phyloP scores from a whole-genome alignment of 805 yeast species.

The Phaffomyces thermotolerans region DNA sequence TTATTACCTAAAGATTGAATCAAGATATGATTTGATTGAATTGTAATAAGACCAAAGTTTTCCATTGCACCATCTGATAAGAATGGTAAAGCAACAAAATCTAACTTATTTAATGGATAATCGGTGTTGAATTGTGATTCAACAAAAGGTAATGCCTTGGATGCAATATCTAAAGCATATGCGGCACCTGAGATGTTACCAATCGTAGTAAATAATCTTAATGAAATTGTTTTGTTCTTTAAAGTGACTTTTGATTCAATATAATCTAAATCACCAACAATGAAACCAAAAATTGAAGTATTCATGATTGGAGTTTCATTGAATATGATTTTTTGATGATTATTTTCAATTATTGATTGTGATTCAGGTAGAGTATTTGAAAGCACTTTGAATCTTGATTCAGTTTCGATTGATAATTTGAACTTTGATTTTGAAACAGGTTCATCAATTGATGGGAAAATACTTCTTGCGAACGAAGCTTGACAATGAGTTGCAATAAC shows the following conservation, averaged over 20 bases:
- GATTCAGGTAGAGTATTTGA: conserved; percentile 39
- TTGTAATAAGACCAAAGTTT: conserved; percentile 63
- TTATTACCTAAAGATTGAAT: conserved; percentile 26
- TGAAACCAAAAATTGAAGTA: conserved; percentile 60
- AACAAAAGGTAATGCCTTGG: conserved; percentile 40
- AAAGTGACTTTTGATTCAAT: conserved; percentile 31
- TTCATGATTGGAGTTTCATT: conserved; percentile 51
- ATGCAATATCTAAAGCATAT: conserved; percentile 43
- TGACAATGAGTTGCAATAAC: conserved; percentile 68
- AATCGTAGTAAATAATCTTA: conserved; percentile 47
- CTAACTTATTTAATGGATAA: conserved; percentile 60
- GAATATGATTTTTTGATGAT: conserved; percentile 35
- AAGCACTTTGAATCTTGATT: conserved; percentile 38
- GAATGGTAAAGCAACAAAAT: conserved; percentile 62
- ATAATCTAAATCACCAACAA: conserved; percentile 58
- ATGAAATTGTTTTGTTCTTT: conserved; percentile 30
- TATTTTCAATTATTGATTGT: conserved; percentile 19
- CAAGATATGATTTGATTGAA: conserved; percentile 45
- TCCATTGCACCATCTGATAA: conserved; percentile 77
- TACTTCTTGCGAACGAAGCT: conserved; percentile 53
- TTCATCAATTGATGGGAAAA: conserved; percentile 70
- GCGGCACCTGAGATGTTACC: conserved; percentile 43
- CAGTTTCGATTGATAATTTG: conserved; percentile 41
- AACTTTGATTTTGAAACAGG: conserved; percentile 46
- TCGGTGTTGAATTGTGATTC: conserved; percentile 34